phyloP scores from a whole-genome alignment of 73 alveolate genomes.

The Stentor roeselii region DNA sequence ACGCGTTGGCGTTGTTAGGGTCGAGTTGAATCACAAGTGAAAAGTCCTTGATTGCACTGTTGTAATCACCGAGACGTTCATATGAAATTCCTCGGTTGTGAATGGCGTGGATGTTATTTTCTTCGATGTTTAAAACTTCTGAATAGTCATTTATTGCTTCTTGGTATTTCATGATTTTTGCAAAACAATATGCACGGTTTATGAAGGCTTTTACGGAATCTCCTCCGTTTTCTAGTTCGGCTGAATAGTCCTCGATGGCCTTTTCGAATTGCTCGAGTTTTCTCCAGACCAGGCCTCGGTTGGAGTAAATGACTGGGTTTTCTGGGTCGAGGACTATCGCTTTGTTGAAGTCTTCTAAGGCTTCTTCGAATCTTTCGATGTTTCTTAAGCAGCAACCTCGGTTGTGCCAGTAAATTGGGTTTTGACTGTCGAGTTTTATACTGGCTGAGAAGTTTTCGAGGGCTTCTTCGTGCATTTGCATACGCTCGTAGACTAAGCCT shows the following conservation, averaged over 20 bases:
- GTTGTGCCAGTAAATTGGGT: conserved; percentile 90
- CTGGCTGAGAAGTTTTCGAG: conserved; percentile 76
- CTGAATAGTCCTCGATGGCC: conserved; percentile 86
- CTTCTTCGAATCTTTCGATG: conserved; percentile 55
- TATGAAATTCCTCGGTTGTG: conserved; percentile 93
- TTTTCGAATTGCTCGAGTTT: conserved; percentile 88
- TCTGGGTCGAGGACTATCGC: conserved; percentile 88
- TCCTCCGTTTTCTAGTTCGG: conserved; percentile 60
- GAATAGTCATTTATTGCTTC: conserved; percentile 91
- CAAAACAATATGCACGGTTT: conserved; percentile 91
- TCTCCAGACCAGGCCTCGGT: conserved; percentile 90
- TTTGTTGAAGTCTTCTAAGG: conserved; percentile 85
- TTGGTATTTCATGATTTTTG: conserved; percentile 82
- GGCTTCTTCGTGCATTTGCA: conserved; percentile 83
- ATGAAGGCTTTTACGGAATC: conserved; percentile 76
- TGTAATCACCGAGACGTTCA: conserved; percentile 59
- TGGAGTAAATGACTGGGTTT: conserved; percentile 87
- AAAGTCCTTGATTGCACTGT: conserved; percentile 90
- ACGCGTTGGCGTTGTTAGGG: conserved; percentile 95
- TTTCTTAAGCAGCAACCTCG: conserved; percentile 90
- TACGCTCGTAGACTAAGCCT: conserved; percentile 83
- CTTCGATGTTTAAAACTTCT: conserved; percentile 64
- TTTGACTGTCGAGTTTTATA: conserved; percentile 65
- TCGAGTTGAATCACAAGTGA: conserved; percentile 81
- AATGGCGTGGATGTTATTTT: conserved; percentile 85